Base-by-base conservation (phyloP, 805 yeast species). In the Lipomyces starkeyi region DNA sequence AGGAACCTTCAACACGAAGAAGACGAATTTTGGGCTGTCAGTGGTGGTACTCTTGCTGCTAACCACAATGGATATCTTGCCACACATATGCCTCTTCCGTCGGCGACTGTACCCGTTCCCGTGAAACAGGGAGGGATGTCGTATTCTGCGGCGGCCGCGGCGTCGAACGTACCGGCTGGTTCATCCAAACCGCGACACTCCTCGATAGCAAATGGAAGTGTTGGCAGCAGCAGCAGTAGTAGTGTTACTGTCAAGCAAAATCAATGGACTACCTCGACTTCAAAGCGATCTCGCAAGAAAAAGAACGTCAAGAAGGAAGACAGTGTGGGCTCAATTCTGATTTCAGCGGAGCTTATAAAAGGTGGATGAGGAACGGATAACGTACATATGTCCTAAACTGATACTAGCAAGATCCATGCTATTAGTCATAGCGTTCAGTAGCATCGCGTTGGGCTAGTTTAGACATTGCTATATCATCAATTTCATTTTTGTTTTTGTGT, bases 241-340 rank as follows among this genome's bases (percentile, higher is more conserved):
- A 22, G 17, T n/a, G 35, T 22, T 6, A 32, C 40, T 2, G 40
- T 14, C n/a, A 35, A 37, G 49, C 59, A 35, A 32, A 69, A 57
- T 53, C 68, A 67, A 56, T 69, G 72, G 72, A 69, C 68, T 6
- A 69, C 63, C 37, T 29, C 65, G 49, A 61, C 64, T 25, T 64
- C 72, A 14, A 66, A 63, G 56, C 59, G 67, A 57, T 49, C 70
- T 35, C 52, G 63, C n/a, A 68, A 66, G 55, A 63, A 59, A 29
- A 55, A 58, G 53, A 52, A 58, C 6, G 32, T 37, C 56, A 61
- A 63, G 35, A 63, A 68, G 22, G 69, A 62, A 27, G 62, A 49
- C 20, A 59, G 20, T 2, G 53, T 32, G 32, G 20, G 14, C 4
- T 22, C 22, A 11, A 32, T 20, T 4, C 25, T 49, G 55, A 52